These are phyloP conservation scores for Dactylis glomerata DNA, from an alignment of 176 grass and related monocot genomes.

Conservation along the genomic window DNA sequence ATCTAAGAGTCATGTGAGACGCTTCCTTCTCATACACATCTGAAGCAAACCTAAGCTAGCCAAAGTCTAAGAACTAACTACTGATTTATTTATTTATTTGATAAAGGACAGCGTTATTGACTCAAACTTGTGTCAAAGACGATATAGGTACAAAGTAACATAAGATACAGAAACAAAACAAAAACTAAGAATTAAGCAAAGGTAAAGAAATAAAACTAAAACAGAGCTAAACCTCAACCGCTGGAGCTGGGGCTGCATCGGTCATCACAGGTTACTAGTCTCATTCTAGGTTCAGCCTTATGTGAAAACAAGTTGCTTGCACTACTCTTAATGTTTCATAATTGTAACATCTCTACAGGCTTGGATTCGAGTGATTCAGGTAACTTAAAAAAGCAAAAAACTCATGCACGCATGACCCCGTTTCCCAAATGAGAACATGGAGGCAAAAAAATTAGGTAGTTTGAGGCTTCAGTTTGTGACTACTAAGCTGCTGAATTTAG, in stretches of 20 bases:
- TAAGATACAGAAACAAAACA: not conserved
- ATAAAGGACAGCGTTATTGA: no score
- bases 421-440: not conserved
- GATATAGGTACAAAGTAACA: not conserved
- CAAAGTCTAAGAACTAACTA: not conserved
- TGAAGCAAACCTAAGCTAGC: not conserved
- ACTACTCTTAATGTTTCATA: no score
- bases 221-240: not conserved
- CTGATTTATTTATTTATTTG: no score
- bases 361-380: not conserved
- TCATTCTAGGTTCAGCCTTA: no score
- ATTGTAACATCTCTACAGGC: not conserved
- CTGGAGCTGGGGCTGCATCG: no score
- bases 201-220: not conserved
- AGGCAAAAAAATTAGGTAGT: not conserved
- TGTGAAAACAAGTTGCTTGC: not conserved
- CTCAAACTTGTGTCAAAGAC: no score
- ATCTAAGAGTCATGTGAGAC: no score
- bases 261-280: no score
- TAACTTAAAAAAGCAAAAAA: not conserved
- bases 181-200: not conserved
- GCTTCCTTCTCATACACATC: no score
- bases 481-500: not conserved
- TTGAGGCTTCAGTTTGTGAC: not conserved
- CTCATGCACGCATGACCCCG: not conserved